These are phyloP conservation scores for Tothia fuscella DNA, from an alignment of 2,329 filamentous ascomycete genomes.

Conservation along the genomic window DNA sequence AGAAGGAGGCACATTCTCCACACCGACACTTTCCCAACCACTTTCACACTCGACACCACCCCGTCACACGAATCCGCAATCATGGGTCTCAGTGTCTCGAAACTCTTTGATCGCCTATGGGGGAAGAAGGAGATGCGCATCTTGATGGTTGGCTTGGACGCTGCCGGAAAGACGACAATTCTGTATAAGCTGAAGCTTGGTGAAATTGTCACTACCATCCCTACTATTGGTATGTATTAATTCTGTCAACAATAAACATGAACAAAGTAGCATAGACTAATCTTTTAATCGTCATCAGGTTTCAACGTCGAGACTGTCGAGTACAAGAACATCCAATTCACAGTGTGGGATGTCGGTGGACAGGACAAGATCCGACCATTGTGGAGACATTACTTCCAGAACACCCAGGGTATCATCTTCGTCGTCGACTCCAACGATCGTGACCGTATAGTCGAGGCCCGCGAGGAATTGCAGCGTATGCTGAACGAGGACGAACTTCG, in stretches of 20 bases:
- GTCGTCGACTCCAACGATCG: constrained; percentile 94
- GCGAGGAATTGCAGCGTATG: constrained; percentile 89
- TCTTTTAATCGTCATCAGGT: constrained; percentile 34
- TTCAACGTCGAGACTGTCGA: constrained; percentile 99
- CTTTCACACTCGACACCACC: constrained; percentile 4
- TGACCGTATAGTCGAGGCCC: constrained; percentile 81
- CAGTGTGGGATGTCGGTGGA: constrained; percentile 96
- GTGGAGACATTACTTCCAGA: constrained; percentile 95
- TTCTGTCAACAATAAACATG: neutral
- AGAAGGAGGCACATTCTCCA: no score
- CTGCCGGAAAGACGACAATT: constrained; percentile 97
- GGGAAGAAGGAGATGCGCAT: constrained; percentile 98
- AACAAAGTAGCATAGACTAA: no score
- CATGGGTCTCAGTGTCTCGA: constrained; percentile 90
- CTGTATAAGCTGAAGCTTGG: constrained; percentile 98
- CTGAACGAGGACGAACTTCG: constrained; percentile 98
- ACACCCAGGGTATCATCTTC: constrained; percentile 96
- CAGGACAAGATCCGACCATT: constrained; percentile 97
- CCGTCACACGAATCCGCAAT: constrained; percentile 36
- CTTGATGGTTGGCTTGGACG: constrained; percentile 94
- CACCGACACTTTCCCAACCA: constrained; percentile 11
- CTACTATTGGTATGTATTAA: constrained; percentile 59
- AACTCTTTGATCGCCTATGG: constrained; percentile 98
- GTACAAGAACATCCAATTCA: constrained; percentile 99
- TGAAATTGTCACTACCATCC: constrained; percentile 96